Percentiles rank a stretch among this genome's conserved stretches.
These are phyloP conservation scores for Endoconidiophora laricicola DNA, from an alignment of 2,329 filamentous ascomycete genomes.

Conservation along the genomic window DNA sequence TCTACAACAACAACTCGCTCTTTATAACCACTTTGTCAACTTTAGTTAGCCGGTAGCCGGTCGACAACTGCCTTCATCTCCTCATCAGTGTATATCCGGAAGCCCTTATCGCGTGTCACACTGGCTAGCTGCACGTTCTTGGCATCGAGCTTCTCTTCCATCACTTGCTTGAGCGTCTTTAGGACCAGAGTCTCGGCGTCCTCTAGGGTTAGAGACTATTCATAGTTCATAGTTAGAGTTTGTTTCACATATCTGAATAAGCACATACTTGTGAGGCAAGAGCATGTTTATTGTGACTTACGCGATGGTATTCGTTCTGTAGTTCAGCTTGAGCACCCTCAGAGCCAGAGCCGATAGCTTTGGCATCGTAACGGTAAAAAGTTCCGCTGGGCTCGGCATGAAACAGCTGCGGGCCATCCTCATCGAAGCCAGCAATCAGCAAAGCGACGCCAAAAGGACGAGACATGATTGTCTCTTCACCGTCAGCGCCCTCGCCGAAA, in stretches of 20 bases:
- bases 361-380: constrained; percentile 97
- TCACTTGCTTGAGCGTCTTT: constrained; percentile 98
- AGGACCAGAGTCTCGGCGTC: constrained; percentile 91
- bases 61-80: constrained; percentile 92
- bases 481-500: constrained; percentile 93
- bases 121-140: constrained; percentile 98
- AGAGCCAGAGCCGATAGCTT: constrained; percentile 92
- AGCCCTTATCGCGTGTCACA: constrained; percentile 93
- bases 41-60: constrained; percentile 53
- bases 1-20: background rate
- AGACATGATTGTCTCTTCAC: constrained; percentile 97
- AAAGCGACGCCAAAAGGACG: constrained; percentile 92
- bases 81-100: constrained; percentile 95
- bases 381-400: constrained; percentile 96
- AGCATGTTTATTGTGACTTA: constrained; percentile 18
- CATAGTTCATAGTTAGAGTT: background rate
- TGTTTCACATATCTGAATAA: background rate
- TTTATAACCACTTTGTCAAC: background rate
- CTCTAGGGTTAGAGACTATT: constrained; percentile 65
- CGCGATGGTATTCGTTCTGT: constrained; percentile 97
- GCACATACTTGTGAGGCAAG: background rate
- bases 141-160: constrained; percentile 98
- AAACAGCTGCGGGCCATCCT: constrained; percentile 92
- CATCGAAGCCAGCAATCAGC: constrained; percentile 91
- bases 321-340: constrained; percentile 95